phyloP scores from a whole-genome alignment of 257 asterid genomes.

The Paulownia fortunei region DNA sequence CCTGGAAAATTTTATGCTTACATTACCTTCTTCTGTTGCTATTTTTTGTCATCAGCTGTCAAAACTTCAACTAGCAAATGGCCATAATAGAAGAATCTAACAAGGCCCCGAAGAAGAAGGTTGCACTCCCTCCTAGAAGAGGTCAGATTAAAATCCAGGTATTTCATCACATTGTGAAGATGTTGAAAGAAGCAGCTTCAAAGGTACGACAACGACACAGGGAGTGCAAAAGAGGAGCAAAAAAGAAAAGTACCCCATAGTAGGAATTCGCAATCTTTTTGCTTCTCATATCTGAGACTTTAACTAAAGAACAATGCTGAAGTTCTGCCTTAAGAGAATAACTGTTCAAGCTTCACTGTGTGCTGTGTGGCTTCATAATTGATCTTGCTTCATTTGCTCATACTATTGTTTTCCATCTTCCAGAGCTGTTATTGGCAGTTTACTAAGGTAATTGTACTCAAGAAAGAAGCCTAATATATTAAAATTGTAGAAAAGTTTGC shows the following conservation, averaged over 20 bases:
- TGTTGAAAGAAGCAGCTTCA: conserved; percentile 2
- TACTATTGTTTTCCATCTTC: too few species aligned
- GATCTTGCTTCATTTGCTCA: too few species aligned
- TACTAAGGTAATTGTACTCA: too few species aligned
- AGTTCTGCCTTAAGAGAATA: neutral
- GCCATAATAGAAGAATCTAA: conserved; percentile 1
- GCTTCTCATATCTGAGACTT: neutral
- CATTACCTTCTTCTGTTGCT: neutral
- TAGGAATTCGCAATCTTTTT: too few species aligned
- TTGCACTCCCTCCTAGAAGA: conserved; percentile 44
- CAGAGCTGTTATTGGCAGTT: too few species aligned
- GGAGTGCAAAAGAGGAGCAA: neutral
- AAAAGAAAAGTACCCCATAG: neutral
- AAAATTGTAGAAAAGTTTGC: too few species aligned
- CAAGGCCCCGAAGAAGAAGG: conserved; percentile 21
- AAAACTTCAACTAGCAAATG: conserved; percentile 20
- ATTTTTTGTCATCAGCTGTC: neutral
- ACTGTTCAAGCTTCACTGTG: too few species aligned
- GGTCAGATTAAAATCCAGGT: conserved; percentile 42
- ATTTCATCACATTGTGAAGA: conserved; percentile 23
- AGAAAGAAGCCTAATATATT: too few species aligned
- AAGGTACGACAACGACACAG: neutral
- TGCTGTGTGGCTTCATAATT: too few species aligned
- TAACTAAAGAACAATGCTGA: neutral
- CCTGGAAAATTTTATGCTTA: neutral